These are phyloP conservation scores for Cladobotryum protrusum DNA, from an alignment of 2,329 filamentous ascomycete genomes.

Conservation along the genomic window DNA sequence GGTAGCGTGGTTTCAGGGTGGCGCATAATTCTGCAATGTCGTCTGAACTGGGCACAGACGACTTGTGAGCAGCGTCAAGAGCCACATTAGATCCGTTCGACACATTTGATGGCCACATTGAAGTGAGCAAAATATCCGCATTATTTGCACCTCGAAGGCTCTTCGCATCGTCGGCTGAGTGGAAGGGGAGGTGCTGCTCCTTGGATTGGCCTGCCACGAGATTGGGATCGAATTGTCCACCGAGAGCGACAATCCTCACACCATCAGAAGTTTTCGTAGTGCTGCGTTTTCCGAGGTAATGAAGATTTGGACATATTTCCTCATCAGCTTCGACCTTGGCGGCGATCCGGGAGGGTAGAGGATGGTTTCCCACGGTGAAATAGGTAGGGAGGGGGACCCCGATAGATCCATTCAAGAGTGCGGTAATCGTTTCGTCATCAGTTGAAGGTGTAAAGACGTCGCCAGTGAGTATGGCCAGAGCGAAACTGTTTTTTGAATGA, in stretches of 20 bases:
- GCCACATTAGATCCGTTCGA: conserved; percentile 60
- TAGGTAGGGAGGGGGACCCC: conserved; percentile 77
- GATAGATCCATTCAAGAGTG: conserved; percentile 67
- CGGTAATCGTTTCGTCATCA: conserved; percentile 52
- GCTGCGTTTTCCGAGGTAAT: conserved; percentile 81
- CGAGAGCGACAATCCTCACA: conserved; percentile 78
- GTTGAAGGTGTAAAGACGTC: conserved; percentile 65
- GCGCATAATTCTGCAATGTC: conserved; percentile 73
- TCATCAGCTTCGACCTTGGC: conserved; percentile 68
- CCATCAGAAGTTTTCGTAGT: conserved; percentile 86
- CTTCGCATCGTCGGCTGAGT: conserved; percentile 71
- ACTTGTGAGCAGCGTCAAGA: conserved; percentile 47
- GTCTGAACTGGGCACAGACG: conserved; percentile 49
- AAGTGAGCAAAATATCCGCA: conserved; percentile 82
- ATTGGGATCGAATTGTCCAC: conserved; percentile 61
- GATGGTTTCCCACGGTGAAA: conserved; percentile 70
- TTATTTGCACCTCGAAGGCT: conserved; percentile 67
- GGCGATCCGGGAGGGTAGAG: conserved; percentile 65
- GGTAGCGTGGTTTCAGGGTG: conserved; percentile 81
- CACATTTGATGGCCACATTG: conserved; percentile 74
- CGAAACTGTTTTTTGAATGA: conserved; percentile 82
- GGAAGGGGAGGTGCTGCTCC: conserved; percentile 70
- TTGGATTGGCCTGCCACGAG: conserved; percentile 57
- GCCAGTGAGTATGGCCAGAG: conserved; percentile 76
- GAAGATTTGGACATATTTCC: conserved; percentile 81